Conservation (phyloP, 768 basidiomycete genomes). For the Calocybe gangraenosa region DNA sequence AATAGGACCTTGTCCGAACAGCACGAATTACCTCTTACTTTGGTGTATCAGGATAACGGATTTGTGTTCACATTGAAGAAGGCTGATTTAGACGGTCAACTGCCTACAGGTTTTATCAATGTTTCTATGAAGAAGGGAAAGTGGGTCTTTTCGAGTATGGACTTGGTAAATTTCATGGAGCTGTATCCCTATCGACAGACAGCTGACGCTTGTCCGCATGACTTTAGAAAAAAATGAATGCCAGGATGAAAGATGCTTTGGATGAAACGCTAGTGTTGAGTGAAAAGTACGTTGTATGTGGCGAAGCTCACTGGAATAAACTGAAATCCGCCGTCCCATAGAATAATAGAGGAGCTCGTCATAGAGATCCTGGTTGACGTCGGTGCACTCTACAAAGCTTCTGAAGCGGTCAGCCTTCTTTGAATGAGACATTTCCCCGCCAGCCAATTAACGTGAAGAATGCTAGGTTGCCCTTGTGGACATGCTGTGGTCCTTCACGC, state of each 20-base stretch:
- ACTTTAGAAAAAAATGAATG: slow-evolving; percentile 83
- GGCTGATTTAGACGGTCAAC: slow-evolving; percentile 53
- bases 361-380: slow-evolving; percentile 65
- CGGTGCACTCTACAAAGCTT: slow-evolving; percentile 82
- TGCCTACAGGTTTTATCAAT: slow-evolving; percentile 74
- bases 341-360: slow-evolving; percentile 78
- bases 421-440: background rate
- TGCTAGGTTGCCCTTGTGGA: slow-evolving; percentile 80
- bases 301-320: background rate
- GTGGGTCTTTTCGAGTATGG: slow-evolving; percentile 75
- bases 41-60: slow-evolving; percentile 69
- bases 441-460: background rate
- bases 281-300: slow-evolving; percentile 48
- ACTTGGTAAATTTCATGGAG: slow-evolving; percentile 51
- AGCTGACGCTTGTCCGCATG: background rate
- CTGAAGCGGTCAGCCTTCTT: slow-evolving; percentile 68
- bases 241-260: slow-evolving; percentile 86
- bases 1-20: slow-evolving; percentile 54
- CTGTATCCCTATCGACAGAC: background rate
- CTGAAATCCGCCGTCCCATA: slow-evolving; percentile 22
- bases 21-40: slow-evolving; percentile 58
- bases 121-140: slow-evolving; percentile 61
- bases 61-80: slow-evolving; percentile 75
- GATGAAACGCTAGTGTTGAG: slow-evolving; percentile 87
- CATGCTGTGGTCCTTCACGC: slow-evolving; percentile 86